These are phyloP conservation scores for Neurospora hispaniola DNA, from an alignment of 495 filamentous ascomycete genomes.

Conservation along the genomic window DNA sequence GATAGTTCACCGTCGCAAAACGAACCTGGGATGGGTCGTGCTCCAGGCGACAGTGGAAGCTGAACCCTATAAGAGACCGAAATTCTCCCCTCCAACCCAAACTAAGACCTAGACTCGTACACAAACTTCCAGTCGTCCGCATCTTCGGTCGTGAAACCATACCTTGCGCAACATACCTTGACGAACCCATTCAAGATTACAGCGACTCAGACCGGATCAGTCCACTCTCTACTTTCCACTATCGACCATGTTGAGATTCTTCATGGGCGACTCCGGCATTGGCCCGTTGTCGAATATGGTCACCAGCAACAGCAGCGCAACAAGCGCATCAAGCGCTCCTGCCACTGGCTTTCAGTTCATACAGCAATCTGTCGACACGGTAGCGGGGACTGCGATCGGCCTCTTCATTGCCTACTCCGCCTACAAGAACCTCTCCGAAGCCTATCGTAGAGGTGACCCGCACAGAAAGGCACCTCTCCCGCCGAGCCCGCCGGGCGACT, in stretches of 20 bases:
- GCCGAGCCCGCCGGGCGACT: slow-evolving; percentile 29
- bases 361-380: background rate
- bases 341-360: background rate
- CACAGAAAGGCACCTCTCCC: slow-evolving; percentile 17
- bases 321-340: background rate
- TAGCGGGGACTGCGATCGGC: background rate
- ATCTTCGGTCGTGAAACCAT: background rate
- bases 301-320: background rate
- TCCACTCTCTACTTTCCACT: background rate
- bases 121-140: background rate
- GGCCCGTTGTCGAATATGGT: background rate
- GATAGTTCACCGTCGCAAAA: background rate
- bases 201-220: background rate
- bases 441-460: background rate
- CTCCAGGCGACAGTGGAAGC: background rate
- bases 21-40: background rate
- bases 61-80: background rate
- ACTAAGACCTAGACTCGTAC: background rate
- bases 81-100: background rate
- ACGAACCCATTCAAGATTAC: background rate
- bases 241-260: background rate
- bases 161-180: background rate
- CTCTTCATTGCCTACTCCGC: background rate
- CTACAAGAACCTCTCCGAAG: background rate
- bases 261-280: background rate